phyloP scores from a whole-genome alignment of 2,329 filamentous ascomycete species.

The Colletotrichum liriopes region DNA sequence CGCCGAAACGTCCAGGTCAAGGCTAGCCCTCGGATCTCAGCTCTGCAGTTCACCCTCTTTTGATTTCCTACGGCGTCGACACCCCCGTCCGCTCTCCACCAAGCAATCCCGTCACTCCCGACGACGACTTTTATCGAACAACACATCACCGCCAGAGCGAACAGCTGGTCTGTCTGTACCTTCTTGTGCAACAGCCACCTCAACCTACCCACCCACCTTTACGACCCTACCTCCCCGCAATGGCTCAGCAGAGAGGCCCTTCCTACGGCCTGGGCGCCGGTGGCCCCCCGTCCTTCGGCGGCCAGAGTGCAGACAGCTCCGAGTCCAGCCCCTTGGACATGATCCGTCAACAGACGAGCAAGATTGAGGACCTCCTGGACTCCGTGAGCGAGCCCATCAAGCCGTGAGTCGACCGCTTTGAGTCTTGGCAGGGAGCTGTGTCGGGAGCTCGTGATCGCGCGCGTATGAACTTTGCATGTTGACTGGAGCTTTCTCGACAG shows the following conservation, averaged over 20 bases:
- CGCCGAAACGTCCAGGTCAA: constrained; percentile 37
- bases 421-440: constrained; percentile 23
- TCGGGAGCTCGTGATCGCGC: constrained; percentile 22
- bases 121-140: constrained; percentile 7
- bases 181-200: constrained; percentile 39
- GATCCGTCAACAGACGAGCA: constrained; percentile 95
- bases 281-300: constrained; percentile 43
- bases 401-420: constrained; percentile 76
- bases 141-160: constrained; percentile 22
- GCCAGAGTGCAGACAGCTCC: constrained; percentile 32
- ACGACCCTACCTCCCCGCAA: constrained; percentile 20
- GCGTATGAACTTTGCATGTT: constrained; percentile 40
- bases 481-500: constrained; percentile 63
- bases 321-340: constrained; percentile 87
- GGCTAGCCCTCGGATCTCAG: constrained; percentile 41
- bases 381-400: constrained; percentile 91
- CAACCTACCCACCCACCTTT: constrained; percentile 7
- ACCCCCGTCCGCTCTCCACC: constrained; percentile 23
- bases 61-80: constrained; percentile 25
- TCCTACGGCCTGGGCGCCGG: constrained; percentile 44
- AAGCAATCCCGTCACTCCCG: constrained; percentile 18
- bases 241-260: constrained; percentile 45
- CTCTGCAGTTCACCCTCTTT: constrained; percentile 37
- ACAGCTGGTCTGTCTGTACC: constrained; percentile 42
- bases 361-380: constrained; percentile 96